Base-by-base conservation (phyloP, 2,329 filamentous ascomycete species). In the Coleophoma eucalyptorum region DNA sequence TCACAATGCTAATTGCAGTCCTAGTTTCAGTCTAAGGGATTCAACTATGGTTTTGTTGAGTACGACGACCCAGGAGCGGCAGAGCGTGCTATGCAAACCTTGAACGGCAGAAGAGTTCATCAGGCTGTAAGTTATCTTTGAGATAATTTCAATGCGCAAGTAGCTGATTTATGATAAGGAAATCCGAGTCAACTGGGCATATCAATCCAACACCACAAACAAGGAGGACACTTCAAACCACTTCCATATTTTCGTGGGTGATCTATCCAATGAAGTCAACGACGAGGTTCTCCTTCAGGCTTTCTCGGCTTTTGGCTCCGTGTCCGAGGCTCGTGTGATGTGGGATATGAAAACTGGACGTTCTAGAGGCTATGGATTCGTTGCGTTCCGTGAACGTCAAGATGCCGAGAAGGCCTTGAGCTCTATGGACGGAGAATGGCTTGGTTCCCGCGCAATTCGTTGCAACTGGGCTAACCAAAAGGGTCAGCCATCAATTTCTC, bases 391-490 rank as follows among this genome's bases (percentile, higher is more conserved):
- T 56, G 94, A 99, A 57, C 90, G 93, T 57, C 76, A 82, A 34
- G 94, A 99, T 65, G 94, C 94, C 26, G 94, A 99, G 70, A 96
- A 97, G 73, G 93, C 94, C 2, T 73, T 99, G 65, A 96, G 87
- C 73, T 91, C 91, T 56, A 99, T 99, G 94, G 94, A 99, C 65
- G 94, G 94, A 56, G 94, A 99, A 75, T 99, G 94, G 94, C 86
- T 99, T 47, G 94, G 94, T 49, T 97, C 94, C 63, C 89, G 94
- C 58, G 94, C 94, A 38, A 99, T 99, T 67, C 92, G 94, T 62
- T 97, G 93, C 81, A 99, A 99, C 78, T 99, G 94, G 94, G 94
- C 94, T 54, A 99, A 99, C 76, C 94, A 99, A 68, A 99, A 99
- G 78, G 94, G 94, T n/a, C 94, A 99, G 67, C 94, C 94, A 50